Base-by-base conservation (phyloP, 192 early-diverging fungal genomes). In the Coemansia sp. region DNA sequence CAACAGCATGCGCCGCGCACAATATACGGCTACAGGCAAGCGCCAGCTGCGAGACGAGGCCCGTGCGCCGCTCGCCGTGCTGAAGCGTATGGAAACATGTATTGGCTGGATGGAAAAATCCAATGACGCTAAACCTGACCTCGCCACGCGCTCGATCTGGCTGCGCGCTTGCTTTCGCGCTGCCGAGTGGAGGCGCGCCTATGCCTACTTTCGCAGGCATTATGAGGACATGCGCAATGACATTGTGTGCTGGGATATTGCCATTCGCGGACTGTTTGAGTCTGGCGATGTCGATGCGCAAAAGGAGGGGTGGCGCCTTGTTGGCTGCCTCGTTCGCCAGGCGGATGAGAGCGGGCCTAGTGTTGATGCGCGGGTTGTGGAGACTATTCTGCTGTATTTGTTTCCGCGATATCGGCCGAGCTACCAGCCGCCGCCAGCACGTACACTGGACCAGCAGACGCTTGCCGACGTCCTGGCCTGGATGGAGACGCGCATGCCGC, bases 111-210 rank as follows among this genome's bases (percentile, higher is more conserved):
- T 82, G 80, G 63, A 68, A n/a, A 38, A 44, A 2, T 39, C n/a
- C 6, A 62, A 72, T 23, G 57, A 44, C 7, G 62, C 68, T 5
- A 36, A 27, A 23, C 67, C 80, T 15, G 80, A 82, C 34, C 27
- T 45, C 14, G 72, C 53, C 15, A 82, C 80, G 3, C 44, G 66
- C 17, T 48, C 71, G 0, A 82, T 82, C 9, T 77, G 80, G 80
- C 57, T 82, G 58, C 80, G 80, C 4, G 80, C 80, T 1, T 74
- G 72, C n/a, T 77, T 82, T 62, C 75, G 68, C 5, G 23, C 41
- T 11, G 71, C 66, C 32, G 48, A 64, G 34, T 82, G 80, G 80
- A 12, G 4, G 0, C 15, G 41, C 2, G 80, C 65, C 12, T 63
- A 31, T 7, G 21, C 29, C 2, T 77, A 51, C 32, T 82, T 82